Base-by-base conservation (phyloP, 352 stramenopile species). In the Globisporangium mamillatum region DNA sequence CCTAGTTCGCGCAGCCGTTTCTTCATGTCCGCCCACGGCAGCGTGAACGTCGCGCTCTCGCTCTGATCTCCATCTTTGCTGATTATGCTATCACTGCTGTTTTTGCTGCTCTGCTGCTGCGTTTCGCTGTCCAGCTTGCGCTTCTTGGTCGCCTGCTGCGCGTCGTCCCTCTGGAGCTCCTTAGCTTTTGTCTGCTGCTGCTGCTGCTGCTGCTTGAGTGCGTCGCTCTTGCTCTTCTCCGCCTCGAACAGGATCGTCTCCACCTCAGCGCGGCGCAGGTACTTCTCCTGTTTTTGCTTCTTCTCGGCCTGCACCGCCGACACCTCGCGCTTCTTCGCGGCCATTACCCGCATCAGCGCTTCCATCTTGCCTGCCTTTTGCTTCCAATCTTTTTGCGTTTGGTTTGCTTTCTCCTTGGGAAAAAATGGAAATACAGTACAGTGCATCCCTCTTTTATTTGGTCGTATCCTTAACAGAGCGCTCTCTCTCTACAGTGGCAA, bases 281-380 rank as follows among this genome's bases (percentile, higher is more conserved):
- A 96, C 72, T 96, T 96, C 60, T 91, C 77, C 63, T 95, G 94
- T 71, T 96, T 96, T 59, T 91, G 76, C 61, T 71, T 77, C 66
- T 90, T 90, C 67, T 88, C 71, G 9, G 69, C 74, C 53, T 83
- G 70, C 52, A 92, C 68, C 25, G 65, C 68, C 60, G 81, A 84
- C n/a, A 88, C 60, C 72, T 93, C 84, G 63, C 75, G 87, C 76
- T 95, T 95, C 82, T 93, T 93, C 12, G 87, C 79, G 50, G 81
- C 84, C 84, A 95, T 88, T 69, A 92, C 84, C 4, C 68, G 73
- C 79, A 90, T 69, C 29, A 95, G 64, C 46, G 81, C 81, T 9
- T 95, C 87, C 87, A 95, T 95, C 12, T 50, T 59, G 25, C 20
- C 41, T 24, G 20, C 54, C 32, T 60, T 60, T 22, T 34, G 16